Evolutionary conservation across 2,329 filamentous ascomycete species (phyloP).

Genomic region (Aspergillus melleus): DNA sequence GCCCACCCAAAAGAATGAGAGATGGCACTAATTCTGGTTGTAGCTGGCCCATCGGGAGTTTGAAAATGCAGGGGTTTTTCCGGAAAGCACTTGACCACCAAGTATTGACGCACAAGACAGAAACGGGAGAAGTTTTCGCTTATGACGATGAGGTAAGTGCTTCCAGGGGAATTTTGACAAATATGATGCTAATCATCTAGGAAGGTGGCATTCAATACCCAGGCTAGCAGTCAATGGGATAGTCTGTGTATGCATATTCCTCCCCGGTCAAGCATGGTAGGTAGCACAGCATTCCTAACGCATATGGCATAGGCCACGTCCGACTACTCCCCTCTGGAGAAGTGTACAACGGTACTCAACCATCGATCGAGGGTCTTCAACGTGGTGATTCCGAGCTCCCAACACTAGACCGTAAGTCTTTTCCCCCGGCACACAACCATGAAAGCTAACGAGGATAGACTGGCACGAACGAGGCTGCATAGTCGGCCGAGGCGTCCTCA

Average conservation of each 20-base stretch:
- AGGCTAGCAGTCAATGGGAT: slow-evolving; percentile 50
- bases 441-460: slow-evolving; percentile 7
- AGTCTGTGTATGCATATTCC: slow-evolving; percentile 42
- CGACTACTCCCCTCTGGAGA: slow-evolving; percentile 23
- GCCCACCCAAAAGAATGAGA: slow-evolving; percentile 9
- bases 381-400: slow-evolving; percentile 14
- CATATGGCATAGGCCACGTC: slow-evolving; percentile 19
- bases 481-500: slow-evolving; percentile 52
- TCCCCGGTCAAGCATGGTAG: slow-evolving; percentile 23
- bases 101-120: slow-evolving; percentile 26
- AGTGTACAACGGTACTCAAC: slow-evolving; percentile 34
- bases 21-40: neutral
- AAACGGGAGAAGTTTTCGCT: slow-evolving; percentile 33
- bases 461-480: slow-evolving; percentile 47
- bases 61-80: slow-evolving; percentile 38
- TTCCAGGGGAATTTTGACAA: neutral
- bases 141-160: slow-evolving; percentile 45
- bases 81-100: slow-evolving; percentile 36
- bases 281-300: neutral
- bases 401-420: slow-evolving; percentile 20
- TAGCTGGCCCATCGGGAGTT: slow-evolving; percentile 27
- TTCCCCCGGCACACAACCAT: neutral
- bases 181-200: neutral
- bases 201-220: slow-evolving; percentile 47
- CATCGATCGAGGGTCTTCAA: slow-evolving; percentile 25